phyloP scores from a whole-genome alignment of 2,329 filamentous ascomycete genomes.

The Verticillium nubilum region DNA sequence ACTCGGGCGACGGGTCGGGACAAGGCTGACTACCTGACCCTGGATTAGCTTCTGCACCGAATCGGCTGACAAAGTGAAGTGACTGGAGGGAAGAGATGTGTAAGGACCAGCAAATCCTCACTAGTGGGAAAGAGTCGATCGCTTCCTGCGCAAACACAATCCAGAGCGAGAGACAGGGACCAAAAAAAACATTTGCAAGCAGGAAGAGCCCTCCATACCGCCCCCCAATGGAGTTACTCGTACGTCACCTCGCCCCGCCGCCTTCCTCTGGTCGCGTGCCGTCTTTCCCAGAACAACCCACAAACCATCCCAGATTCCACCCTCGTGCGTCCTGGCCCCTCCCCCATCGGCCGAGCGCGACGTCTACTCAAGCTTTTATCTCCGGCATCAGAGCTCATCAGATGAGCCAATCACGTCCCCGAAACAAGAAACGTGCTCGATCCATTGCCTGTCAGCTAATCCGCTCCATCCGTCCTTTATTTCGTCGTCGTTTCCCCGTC shows the following conservation, averaged over 20 bases:
- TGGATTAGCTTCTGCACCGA: background rate
- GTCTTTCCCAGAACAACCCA: background rate
- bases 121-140: too few species aligned
- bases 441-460: conserved; percentile 13
- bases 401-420: conserved; percentile 5
- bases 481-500: background rate
- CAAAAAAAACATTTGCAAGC: background rate
- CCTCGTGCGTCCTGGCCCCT: background rate
- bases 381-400: background rate
- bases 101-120: too few species aligned
- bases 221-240: background rate
- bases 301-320: background rate
- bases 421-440: conserved; percentile 10
- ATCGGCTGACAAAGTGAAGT: background rate
- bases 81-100: too few species aligned
- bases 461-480: conserved; percentile 9
- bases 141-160: too few species aligned
- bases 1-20: background rate
- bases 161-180: too few species aligned
- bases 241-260: background rate
- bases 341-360: background rate
- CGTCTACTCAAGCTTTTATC: background rate
- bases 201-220: background rate
- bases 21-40: background rate
- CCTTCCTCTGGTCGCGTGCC: background rate